Base-by-base conservation (phyloP, 441 rosid genomes). In the Adansonia grandidieri region DNA sequence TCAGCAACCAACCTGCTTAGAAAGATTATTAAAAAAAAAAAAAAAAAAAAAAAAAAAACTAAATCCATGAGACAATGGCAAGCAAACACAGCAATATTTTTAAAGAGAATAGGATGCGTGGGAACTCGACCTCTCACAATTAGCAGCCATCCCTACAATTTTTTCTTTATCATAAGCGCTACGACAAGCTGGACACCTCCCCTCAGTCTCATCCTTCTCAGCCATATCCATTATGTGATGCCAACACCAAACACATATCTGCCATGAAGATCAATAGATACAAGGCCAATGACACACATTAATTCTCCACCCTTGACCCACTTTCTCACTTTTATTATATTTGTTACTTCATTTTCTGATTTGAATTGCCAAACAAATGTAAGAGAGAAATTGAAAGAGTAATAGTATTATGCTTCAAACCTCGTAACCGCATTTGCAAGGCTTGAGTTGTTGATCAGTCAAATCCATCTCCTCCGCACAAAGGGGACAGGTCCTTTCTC, bases 361-460 rank as follows among this genome's bases (percentile, higher is more conserved):
- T 45, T 10, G n/a, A 5, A 45, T 47, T 48, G 19, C 40, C 13
- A 57, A 48, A 17, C 32, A 57, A 1, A 9, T 32, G 14, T 9
- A 28, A 58, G 15, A 19, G 53, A 63, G 37, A 47, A 74, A 73
- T 63, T 3, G 6, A 51, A 37, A 61, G 40, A 24, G 47, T 10
- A 69, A 61, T 24, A 24, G 47, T 10, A 69, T 24, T 50, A 20
- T 7, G 61, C 47, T 53, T 69, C 79, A 65, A 77, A 93, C 98
- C 93, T 95, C 96, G 9, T 95, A 95, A 51, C 97, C 98, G 84
- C 98, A 95, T 89, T 89, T 89, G 92, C 98, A 95, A 74, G 98
- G 98, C 89, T 91, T 95, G 84, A 95, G 84, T 73, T 95, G 97
- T 82, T 92, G 98, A 88, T 95, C 98, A 17, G 98, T 95, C 83